Evolutionary conservation across 1,139 yeast genomes (phyloP), one percentile per base, ranked within the genome.

Genomic region (Groenewaldozyma auringiensis): DNA sequence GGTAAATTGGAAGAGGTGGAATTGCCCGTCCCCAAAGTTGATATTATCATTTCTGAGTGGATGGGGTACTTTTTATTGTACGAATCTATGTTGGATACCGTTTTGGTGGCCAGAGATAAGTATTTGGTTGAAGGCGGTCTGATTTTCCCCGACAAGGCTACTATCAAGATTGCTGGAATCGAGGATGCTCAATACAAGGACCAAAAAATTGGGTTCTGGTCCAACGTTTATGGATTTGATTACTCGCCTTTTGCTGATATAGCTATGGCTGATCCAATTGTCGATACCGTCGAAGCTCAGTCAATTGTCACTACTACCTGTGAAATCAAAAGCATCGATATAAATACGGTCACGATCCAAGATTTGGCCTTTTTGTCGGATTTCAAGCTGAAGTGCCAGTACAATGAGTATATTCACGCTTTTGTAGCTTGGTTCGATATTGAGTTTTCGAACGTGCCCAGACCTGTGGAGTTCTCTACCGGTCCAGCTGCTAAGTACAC

Each of bases 61-160:
- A 94, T 94, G 99, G 99, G 99, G 17, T 94, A 94, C 70, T 94
- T 94, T 62, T 70, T 94, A 59, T 72, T 94, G 49, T 94, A 92
- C 63, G 99, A 94, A 72, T 85, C 95, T 52, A 94, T 94, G 99
- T 76, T 94, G 66, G 98, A 94, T 65, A 88, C 98, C 34, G 99
- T 94, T 20, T 72, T 94, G 53, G 78, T 79, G 55, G 99, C 99
- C 31, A 80, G 99, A 69, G 99, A 94, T 69, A 79, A 76, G 65
- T 94, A 88, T 66, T 76, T 94, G 61, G 87, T 75, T 34, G 75
- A 81, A 60, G 94, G 83, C 41, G 99, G 99, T 8, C 73, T 89
- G 55, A 87, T 94, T 51, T 81, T 94, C 73, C 99, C 99, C 37
- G 97, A 92, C 66, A 86, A 85, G 67, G 92, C 96, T 54, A 75